Conservation (phyloP, 2,329 filamentous ascomycete species). For the Ceratocystiopsis sp. region DNA sequence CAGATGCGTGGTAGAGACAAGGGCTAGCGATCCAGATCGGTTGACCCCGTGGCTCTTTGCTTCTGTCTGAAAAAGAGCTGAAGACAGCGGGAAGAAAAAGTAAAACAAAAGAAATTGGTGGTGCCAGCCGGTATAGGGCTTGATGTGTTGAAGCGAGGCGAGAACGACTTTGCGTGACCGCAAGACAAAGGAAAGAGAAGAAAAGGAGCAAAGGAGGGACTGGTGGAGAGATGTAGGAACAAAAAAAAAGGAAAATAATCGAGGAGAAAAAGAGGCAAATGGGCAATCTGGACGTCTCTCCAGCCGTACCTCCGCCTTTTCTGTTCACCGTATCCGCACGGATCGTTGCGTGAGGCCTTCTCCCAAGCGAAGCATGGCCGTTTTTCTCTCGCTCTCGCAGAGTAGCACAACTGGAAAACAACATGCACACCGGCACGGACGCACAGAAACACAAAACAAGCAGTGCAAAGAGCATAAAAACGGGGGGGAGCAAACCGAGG, state of each 20-base stretch:
- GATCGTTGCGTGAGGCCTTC: neutral
- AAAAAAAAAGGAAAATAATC: neutral
- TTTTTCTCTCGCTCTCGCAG: slow-evolving; percentile 2
- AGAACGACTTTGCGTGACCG: neutral
- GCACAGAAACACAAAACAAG: neutral
- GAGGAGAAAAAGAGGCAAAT: neutral
- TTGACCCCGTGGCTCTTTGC: slow-evolving; percentile 2
- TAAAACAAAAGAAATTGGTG: slow-evolving; percentile 1
- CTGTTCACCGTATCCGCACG: neutral
- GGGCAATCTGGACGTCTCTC: neutral
- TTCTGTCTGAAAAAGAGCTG: neutral
- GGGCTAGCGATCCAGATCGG: neutral
- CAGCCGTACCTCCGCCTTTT: neutral
- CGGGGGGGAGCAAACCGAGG: neutral
- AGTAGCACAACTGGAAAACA: neutral
- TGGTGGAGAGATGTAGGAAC: neutral
- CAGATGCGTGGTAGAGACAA: neutral
- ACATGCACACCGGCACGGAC: neutral
- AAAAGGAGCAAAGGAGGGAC: neutral
- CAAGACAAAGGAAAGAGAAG: neutral
- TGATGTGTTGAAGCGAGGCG: too few relatives aligned
- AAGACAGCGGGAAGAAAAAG: neutral
- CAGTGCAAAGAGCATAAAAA: slow-evolving; percentile 1
- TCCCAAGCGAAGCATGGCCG: neutral
- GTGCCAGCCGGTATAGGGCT: neutral